Conservation (phyloP, 1,284 basidiomycete genomes). For the Ustilago curta region DNA sequence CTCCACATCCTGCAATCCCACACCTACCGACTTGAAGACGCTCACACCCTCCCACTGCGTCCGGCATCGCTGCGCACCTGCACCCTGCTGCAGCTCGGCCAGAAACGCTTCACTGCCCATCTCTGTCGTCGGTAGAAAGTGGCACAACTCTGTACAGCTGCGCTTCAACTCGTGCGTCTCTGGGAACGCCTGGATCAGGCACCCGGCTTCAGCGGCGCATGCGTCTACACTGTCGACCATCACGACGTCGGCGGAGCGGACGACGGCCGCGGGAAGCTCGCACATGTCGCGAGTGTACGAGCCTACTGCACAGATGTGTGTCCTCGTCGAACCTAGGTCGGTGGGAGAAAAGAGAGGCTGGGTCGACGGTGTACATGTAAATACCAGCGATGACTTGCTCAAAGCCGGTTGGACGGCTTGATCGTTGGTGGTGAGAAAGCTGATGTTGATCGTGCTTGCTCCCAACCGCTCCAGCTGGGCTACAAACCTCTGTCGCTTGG, state of each 20-base stretch:
- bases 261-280: constrained; percentile 18
- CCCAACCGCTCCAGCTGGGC: not conserved
- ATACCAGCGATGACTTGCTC: constrained; percentile 3
- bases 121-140: not conserved
- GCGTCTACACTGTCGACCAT: constrained; percentile 30
- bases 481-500: constrained; percentile 1
- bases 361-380: constrained; percentile 33
- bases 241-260: not conserved
- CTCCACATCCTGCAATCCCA: constrained; percentile 40
- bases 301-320: constrained; percentile 26
- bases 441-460: not conserved
- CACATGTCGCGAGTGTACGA: constrained; percentile 35
- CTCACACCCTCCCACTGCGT: constrained; percentile 10
- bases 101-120: constrained; percentile 2
- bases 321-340: not conserved
- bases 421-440: not conserved
- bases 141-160: not conserved
- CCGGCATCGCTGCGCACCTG: no score
- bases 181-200: constrained; percentile 18
- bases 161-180: not conserved
- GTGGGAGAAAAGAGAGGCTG: constrained; percentile 1
- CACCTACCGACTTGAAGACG: constrained; percentile 44
- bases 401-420: not conserved
- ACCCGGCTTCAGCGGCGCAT: constrained; percentile 31
- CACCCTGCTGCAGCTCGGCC: not conserved